Evolutionary conservation across 164 flowering plant species (phyloP), one percentile per base, ranked within the genome.

Genomic region (Santalum album): DNA sequence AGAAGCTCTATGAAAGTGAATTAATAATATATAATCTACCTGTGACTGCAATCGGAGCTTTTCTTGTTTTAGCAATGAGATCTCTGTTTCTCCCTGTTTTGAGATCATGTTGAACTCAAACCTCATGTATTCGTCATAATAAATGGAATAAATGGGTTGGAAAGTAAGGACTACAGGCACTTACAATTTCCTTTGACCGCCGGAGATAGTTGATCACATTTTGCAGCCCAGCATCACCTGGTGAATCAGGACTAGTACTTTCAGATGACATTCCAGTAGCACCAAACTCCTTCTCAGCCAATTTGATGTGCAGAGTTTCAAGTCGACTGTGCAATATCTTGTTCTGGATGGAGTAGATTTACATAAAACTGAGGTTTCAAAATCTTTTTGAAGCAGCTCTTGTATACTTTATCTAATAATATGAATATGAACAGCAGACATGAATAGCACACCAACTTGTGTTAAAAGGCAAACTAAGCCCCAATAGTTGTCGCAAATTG

Each of bases 81-180:
- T 77, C 70, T 92, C 99, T 49, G 95, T 85, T 54, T 89, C 99
- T 35, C 88, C 87, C 96, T 87, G 80, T 55, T n/a, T n/a, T n/a
- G n/a, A 46, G 12, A 62, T 58, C 22, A 61, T 29, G 9, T 29
- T 3, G 9, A 29, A 29, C 34, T 29, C 34, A 29, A 29, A 3
- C 34, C 34, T 29, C 34, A 9, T 29, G 9, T 9, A 9, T 29
- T 29, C n/a, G n/a, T 29, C 9, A 29, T 29, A 29, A 29, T 29
- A 29, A 29, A 3, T 3, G 9, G 9, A 29, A 29, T 3, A 29
- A 29, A 29, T 29, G 34, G 34, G 34, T 29, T 29, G 9, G 6
- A 29, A 29, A 16, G 34, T 4, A 29, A 29, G 34, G 9, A 29
- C 34, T 9, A 51, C 12, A 19, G 16, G 34, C 17, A 61, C 79